These are phyloP conservation scores for Phytopythium litorale DNA, from an alignment of 352 stramenopile species.

Conservation along the genomic window DNA sequence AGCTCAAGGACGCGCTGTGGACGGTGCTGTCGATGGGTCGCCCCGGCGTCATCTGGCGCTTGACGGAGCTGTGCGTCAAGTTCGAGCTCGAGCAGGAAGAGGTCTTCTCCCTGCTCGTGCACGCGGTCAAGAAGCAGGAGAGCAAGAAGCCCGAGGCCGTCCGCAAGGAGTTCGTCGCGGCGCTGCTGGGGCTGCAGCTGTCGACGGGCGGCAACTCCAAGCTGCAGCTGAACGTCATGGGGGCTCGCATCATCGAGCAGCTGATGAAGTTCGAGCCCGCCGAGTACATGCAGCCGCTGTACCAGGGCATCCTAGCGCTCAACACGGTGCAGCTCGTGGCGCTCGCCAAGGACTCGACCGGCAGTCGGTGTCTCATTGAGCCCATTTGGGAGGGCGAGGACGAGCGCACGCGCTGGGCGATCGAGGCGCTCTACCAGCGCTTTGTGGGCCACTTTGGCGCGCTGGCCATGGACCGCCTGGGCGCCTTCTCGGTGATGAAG, in stretches of 20 bases:
- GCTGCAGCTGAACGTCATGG: conserved; percentile 73
- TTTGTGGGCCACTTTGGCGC: conserved; percentile 69
- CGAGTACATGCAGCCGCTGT: conserved; percentile 45
- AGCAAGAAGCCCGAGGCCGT: conserved; percentile 74
- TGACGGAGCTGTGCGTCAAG: conserved; percentile 71
- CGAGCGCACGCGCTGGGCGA: conserved; percentile 50
- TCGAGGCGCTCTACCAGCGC: conserved; percentile 55
- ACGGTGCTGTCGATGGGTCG: conserved; percentile 69
- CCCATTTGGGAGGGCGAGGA: conserved; percentile 75
- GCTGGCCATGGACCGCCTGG: conserved; percentile 68
- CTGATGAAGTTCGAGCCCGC: conserved; percentile 58
- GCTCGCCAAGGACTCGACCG: conserved; percentile 74
- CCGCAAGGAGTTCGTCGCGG: conserved; percentile 57
- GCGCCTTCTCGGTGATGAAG: conserved; percentile 82
- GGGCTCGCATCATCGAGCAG: conserved; percentile 70
- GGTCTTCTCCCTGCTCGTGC: conserved; percentile 48
- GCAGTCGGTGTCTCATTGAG: conserved; percentile 72
- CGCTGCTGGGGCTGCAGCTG: conserved; percentile 63
- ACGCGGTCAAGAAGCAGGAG: conserved; percentile 70
- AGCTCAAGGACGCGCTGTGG: conserved; percentile 60
- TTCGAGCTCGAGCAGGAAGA: conserved; percentile 47
- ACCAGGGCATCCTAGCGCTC: conserved; percentile 56
- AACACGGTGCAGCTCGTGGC: conserved; percentile 69
- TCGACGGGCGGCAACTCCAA: conserved; percentile 52
- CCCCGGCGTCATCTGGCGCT: conserved; percentile 70